Evolutionary conservation across 148 eudicot genomes (phyloP), one percentile per base, ranked within the genome.

Genomic region (Nyssa sinensis): DNA sequence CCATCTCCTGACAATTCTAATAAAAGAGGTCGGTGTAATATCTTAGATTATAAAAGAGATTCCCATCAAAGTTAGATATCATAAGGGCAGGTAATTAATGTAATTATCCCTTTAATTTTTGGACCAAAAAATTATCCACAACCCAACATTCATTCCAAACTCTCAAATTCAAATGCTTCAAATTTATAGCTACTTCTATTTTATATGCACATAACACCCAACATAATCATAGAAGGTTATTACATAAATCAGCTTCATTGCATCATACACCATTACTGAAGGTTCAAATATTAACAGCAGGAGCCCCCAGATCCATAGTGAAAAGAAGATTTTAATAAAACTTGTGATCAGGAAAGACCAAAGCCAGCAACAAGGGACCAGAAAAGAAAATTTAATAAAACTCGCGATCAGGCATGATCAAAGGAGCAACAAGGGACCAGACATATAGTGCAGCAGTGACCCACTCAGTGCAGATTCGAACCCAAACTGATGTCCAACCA

Each of bases 401-500:
- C 78, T 95, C 97, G 1, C 97, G 97, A 67, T 93, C 97, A 27
- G 91, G 91, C 61, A 95, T 65, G 79, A 95, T 32, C 75, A 95
- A 33, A 61, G 97, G 99, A 33, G 96, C 99, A 27, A 93, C 61
- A 47, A 95, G 97, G 34, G 99, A 90, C 99, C 97, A 95, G 72
- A 93, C 62, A 53, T 92, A 95, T 23, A 95, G 86, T 13, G 86
- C 93, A 17, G 94, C 97, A 31, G 99, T 95, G 66, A 88, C 93
- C 96, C 99, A 95, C 73, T 88, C 91, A 7, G 91, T 90, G 87
- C 89, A 79, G 41, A 95, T 93, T 61, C 91, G 92, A 27, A 95
- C 96, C 99, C 99, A 95, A 62, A 95, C 97, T 0, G 97, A 95
- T 23, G 99, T 86, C 99, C 99, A 95, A n/a, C 99, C 99, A 35